Conservation (phyloP, 108 stramenopile genomes). For the Conticribra weissflogii region DNA sequence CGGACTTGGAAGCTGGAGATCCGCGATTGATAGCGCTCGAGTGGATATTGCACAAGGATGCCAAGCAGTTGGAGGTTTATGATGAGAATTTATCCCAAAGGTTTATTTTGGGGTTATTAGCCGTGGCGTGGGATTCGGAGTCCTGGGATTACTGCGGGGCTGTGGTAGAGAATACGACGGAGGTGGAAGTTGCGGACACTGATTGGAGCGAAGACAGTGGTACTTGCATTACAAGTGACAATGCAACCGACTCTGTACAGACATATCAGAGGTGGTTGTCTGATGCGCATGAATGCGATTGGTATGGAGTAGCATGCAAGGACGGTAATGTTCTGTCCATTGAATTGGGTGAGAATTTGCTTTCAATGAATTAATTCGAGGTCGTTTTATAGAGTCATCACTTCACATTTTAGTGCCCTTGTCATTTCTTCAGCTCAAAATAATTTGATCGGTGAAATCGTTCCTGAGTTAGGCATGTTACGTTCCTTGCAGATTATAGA, state of each 20-base stretch:
- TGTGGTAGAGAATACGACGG: background rate
- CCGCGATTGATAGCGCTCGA: slow-evolving; percentile 10
- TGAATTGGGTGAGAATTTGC: slow-evolving; percentile 17
- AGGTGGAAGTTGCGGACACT: background rate
- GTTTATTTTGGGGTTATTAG: slow-evolving; percentile 5
- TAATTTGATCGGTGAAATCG: slow-evolving; percentile 10
- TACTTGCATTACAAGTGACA: background rate
- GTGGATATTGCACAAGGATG: slow-evolving; percentile 22
- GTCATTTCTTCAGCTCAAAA: slow-evolving; percentile 1
- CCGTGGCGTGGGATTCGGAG: slow-evolving; percentile 3
- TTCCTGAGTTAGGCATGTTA: background rate
- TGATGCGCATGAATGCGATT: slow-evolving; percentile 9
- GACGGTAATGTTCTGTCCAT: background rate
- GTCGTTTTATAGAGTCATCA: background rate
- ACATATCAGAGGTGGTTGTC: background rate
- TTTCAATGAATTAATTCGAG: background rate
- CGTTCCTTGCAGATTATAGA: background rate
- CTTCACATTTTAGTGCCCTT: background rate
- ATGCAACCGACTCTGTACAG: background rate
- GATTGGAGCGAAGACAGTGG: no score
- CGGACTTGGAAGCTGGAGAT: no score
- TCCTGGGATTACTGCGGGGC: slow-evolving; percentile 4
- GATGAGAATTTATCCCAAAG: slow-evolving; percentile 10
- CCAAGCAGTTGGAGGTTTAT: background rate
- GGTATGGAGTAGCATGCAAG: slow-evolving; percentile 11